Conservation (phyloP, 164 flowering plant species). For the Tinospora cordifolia region DNA sequence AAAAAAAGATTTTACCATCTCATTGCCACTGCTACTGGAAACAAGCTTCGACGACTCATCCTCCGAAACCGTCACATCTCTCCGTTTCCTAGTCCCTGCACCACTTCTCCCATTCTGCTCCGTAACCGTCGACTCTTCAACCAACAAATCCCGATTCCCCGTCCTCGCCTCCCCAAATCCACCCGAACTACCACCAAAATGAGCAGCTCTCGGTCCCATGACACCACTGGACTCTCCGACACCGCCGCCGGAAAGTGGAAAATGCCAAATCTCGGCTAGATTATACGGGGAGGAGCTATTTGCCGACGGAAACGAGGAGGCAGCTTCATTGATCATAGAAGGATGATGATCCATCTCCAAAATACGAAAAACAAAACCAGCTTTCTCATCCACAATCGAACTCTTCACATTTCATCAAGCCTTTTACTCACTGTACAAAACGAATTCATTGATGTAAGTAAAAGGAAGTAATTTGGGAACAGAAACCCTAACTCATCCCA, state of each 20-base stretch:
- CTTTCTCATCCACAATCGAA: neutral
- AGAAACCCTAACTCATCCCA: conserved; percentile 2
- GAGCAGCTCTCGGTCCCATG: conserved; percentile 33
- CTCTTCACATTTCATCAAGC: neutral
- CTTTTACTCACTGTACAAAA: no score
- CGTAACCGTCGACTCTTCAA: conserved; percentile 58
- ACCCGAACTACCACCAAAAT: conserved; percentile 22
- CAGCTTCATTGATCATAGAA: conserved; percentile 36
- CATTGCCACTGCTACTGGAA: conserved; percentile 43
- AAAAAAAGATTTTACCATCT: conserved; percentile 20
- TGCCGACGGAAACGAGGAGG: conserved; percentile 49
- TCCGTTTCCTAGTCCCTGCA: conserved; percentile 30
- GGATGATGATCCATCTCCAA: neutral
- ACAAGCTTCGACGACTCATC: conserved; percentile 49
- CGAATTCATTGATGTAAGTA: neutral
- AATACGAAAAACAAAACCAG: no score
- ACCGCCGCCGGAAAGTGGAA: conserved; percentile 19
- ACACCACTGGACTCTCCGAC: conserved; percentile 20
- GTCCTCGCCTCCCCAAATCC: conserved; percentile 22
- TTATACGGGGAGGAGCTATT: conserved; percentile 43
- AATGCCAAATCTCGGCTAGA: conserved; percentile 77
- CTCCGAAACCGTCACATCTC: conserved; percentile 34
- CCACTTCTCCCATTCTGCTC: conserved; percentile 47
- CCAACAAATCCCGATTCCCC: conserved; percentile 36
- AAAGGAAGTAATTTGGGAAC: neutral